phyloP scores from a whole-genome alignment of 2,329 filamentous ascomycete genomes.

The Coleophoma eucalyptorum region DNA sequence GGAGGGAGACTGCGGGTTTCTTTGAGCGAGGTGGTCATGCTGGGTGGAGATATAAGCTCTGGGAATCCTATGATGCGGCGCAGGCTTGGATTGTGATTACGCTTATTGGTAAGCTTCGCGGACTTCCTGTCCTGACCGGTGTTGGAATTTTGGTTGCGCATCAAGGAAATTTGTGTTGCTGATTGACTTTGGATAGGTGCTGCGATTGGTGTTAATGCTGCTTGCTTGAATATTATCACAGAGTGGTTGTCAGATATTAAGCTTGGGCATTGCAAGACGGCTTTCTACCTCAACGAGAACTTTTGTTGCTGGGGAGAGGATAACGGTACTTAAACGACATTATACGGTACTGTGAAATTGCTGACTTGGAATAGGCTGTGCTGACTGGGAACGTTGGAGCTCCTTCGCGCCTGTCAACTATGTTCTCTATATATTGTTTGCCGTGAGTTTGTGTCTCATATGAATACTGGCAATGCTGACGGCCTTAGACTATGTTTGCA shows the following conservation, averaged over 20 bases:
- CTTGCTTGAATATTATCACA: conserved; percentile 89
- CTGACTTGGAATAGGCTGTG: conserved; percentile 57
- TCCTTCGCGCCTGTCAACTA: conserved; percentile 77
- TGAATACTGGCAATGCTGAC: conserved; percentile 9
- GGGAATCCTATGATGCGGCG: conserved; percentile 89
- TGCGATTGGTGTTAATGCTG: conserved; percentile 92
- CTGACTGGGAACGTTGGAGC: conserved; percentile 88
- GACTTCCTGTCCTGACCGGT: neutral
- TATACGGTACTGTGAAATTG: neutral
- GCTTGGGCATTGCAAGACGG: conserved; percentile 90
- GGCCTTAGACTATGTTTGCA: conserved; percentile 66
- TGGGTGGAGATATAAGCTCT: conserved; percentile 77
- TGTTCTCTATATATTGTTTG: conserved; percentile 81
- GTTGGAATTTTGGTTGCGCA: conserved; percentile 8
- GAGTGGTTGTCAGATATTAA: conserved; percentile 98
- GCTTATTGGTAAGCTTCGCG: conserved; percentile 55
- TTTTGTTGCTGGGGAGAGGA: conserved; percentile 99
- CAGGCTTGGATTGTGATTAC: conserved; percentile 98
- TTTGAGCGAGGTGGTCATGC: conserved; percentile 60
- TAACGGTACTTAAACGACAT: conserved; percentile 48
- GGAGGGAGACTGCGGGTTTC: conserved; percentile 69
- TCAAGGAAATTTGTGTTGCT: neutral
- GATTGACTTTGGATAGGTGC: conserved; percentile 42
- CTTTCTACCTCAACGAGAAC: conserved; percentile 93
- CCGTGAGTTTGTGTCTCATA: conserved; percentile 44